Evolutionary conservation across 2,329 filamentous ascomycete genomes (phyloP).

Genomic region (Shiraia bambusicola): DNA sequence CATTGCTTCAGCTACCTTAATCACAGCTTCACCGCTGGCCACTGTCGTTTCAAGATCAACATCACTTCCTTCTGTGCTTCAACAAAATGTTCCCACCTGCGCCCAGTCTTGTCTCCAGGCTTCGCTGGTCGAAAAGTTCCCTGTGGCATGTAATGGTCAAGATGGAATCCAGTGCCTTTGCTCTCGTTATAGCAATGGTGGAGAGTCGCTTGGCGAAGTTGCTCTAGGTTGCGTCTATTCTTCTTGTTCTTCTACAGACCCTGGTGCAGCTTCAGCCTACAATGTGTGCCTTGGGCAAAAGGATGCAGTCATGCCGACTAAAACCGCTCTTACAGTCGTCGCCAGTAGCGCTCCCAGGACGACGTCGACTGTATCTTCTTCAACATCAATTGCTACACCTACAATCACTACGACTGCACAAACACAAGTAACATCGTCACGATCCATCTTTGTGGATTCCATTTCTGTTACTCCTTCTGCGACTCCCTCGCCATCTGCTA

Average conservation of each 20-base stretch:
- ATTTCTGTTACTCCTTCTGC: conserved; percentile 24
- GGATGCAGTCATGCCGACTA: conserved; percentile 41
- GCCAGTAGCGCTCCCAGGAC: conserved; percentile 25
- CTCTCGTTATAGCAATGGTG: conserved; percentile 40
- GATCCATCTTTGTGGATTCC: conserved; percentile 30
- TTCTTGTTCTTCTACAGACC: conserved; percentile 30
- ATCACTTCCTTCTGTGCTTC: conserved; percentile 31
- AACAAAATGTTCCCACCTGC: conserved; percentile 37
- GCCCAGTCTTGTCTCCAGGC: conserved; percentile 40
- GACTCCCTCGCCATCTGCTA: conserved; percentile 20
- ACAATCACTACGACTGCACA: conserved; percentile 13
- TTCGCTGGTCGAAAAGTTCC: conserved; percentile 38
- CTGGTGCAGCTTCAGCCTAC: conserved; percentile 32
- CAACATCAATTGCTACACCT: conserved; percentile 11
- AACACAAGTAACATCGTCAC: conserved; percentile 15
- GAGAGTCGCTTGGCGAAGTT: conserved; percentile 42
- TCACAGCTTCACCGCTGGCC: conserved; percentile 34
- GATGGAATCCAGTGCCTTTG: conserved; percentile 40
- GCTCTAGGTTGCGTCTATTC: conserved; percentile 42
- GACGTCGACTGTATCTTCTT: conserved; percentile 10
- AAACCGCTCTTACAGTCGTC: conserved; percentile 37
- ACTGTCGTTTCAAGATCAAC: conserved; percentile 22
- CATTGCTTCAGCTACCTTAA: conserved; percentile 39
- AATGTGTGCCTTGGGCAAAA: conserved; percentile 40
- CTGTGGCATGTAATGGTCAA: conserved; percentile 37